Conservation (phyloP, 305 asterid species). For the Fraxinus baroniana region DNA sequence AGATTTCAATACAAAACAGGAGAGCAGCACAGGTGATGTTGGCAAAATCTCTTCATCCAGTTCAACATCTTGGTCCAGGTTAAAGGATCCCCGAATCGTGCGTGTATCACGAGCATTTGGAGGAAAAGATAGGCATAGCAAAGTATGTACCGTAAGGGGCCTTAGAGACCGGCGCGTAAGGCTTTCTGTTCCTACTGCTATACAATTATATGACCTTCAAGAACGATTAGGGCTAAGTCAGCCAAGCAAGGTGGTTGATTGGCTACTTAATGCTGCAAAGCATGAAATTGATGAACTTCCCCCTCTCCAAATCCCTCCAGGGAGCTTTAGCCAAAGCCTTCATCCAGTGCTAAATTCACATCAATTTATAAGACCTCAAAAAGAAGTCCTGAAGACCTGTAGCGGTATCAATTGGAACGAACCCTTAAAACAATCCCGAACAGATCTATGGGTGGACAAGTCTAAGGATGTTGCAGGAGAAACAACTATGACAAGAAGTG, state of each 20-base stretch:
- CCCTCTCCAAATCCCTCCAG: conserved; percentile 61
- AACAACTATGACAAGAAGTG: conserved; percentile 29
- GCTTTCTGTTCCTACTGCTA: conserved; percentile 82
- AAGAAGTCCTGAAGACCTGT: conserved; percentile 30
- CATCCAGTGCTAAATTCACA: conserved; percentile 29
- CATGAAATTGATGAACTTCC: conserved; percentile 68
- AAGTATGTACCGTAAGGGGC: conserved; percentile 73
- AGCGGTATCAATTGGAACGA: conserved; percentile 25
- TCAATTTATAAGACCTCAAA: conserved; percentile 19
- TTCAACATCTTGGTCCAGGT: conserved; percentile 55
- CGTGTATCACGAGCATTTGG: conserved; percentile 80
- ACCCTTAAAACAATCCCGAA: conserved; percentile 14
- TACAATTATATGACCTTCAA: conserved; percentile 82
- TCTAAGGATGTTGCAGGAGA: conserved; percentile 26
- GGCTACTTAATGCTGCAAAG: conserved; percentile 78
- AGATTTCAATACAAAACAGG: conserved; percentile 30
- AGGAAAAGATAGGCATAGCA: conserved; percentile 92
- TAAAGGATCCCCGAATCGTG: conserved; percentile 74
- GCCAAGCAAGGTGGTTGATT: conserved; percentile 84
- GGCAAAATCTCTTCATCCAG: conserved; percentile 23
- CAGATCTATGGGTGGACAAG: conserved; percentile 25
- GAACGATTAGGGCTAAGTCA: conserved; percentile 75
- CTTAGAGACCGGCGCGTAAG: conserved; percentile 77
- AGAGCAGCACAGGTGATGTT: conserved; percentile 18
- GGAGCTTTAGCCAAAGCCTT: conserved; percentile 32